These are phyloP conservation scores for Clathrus columnatus DNA, from an alignment of 768 basidiomycete species.

Conservation along the genomic window DNA sequence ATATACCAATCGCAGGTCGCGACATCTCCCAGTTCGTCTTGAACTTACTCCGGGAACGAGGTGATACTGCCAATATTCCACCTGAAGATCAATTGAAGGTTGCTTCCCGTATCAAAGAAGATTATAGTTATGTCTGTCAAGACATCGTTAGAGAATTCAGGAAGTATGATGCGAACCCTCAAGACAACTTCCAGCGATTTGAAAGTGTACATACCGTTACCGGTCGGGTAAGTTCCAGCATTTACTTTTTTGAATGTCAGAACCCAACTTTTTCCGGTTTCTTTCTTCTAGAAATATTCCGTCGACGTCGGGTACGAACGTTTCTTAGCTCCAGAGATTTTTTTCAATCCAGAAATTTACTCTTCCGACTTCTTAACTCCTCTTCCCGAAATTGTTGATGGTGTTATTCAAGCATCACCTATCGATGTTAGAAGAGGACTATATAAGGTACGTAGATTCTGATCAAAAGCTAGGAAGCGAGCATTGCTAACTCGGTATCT, in stretches of 20 bases:
- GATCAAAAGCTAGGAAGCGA: not conserved
- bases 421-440: conserved; percentile 95
- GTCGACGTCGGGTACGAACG: conserved; percentile 97
- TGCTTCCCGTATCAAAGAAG: conserved; percentile 93
- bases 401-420: conserved; percentile 90
- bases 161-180: conserved; percentile 95
- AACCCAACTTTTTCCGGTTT: conserved; percentile 6
- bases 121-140: conserved; percentile 96
- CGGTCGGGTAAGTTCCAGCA: conserved; percentile 53
- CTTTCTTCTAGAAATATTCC: conserved; percentile 64
- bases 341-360: conserved; percentile 99
- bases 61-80: conserved; percentile 83
- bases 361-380: conserved; percentile 97
- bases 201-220: conserved; percentile 93
- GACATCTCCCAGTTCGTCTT: conserved; percentile 96
- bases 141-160: conserved; percentile 98
- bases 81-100: conserved; percentile 91
- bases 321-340: conserved; percentile 97
- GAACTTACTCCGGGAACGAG: conserved; percentile 90
- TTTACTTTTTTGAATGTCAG: not conserved
- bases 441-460: conserved; percentile 62
- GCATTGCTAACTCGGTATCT: not conserved
- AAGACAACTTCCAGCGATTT: conserved; percentile 89
- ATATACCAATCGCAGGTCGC: conserved; percentile 96
- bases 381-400: conserved; percentile 90